Percentiles rank a stretch among this genome's conserved stretches.
Evolutionary conservation across 176 grass and related monocot genomes (phyloP).

Genomic region (Elymus sibiricus): DNA sequence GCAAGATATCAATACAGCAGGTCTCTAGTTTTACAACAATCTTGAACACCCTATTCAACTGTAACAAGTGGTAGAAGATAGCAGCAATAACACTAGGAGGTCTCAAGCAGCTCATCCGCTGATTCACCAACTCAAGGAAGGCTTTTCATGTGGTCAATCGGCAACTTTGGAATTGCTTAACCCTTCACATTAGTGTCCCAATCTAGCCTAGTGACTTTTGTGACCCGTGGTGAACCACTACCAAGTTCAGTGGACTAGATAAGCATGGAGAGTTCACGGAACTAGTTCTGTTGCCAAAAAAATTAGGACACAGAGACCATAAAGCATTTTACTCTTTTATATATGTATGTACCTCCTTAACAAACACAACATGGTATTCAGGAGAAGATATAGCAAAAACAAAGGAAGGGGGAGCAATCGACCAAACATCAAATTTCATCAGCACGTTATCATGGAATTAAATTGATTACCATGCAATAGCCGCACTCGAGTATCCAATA

Average conservation of each 20-base stretch:
- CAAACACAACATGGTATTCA: background rate
- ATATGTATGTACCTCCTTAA: background rate
- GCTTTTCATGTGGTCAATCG: too few relatives aligned
- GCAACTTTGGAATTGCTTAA: too few relatives aligned
- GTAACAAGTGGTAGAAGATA: too few relatives aligned
- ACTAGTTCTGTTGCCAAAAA: background rate
- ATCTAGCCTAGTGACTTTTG: too few relatives aligned
- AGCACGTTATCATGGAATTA: background rate
- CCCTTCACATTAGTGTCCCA: too few relatives aligned
- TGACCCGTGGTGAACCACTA: background rate
- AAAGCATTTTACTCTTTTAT: background rate
- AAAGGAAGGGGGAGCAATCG: background rate
- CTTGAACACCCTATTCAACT: too few relatives aligned
- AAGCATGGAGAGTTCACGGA: background rate
- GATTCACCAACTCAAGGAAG: too few relatives aligned
- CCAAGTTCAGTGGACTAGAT: background rate
- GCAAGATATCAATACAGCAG: too few relatives aligned
- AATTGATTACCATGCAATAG: conserved; percentile 73
- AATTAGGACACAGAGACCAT: background rate
- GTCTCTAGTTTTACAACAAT: too few relatives aligned
- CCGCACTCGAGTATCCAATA: conserved; percentile 74
- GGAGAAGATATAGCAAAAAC: too few relatives aligned
- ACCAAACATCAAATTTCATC: background rate
- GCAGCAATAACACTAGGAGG: too few relatives aligned
- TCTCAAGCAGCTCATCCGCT: too few relatives aligned